Conservation (phyloP, 345 rosid species). For the Sonneratia alba region DNA sequence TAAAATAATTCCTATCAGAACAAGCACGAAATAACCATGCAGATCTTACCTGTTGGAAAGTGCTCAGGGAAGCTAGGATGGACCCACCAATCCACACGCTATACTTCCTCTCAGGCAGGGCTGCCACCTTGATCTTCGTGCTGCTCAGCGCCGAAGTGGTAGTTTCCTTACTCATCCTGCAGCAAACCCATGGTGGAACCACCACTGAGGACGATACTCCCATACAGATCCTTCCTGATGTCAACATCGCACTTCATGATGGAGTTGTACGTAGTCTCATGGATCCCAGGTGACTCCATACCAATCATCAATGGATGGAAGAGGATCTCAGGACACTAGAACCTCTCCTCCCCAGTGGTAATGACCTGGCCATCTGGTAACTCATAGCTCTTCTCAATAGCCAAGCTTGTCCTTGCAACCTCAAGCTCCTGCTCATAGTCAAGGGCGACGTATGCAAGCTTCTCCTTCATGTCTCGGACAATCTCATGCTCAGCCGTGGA, state of each 20-base stretch:
- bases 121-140: conserved; percentile 1
- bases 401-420: conserved; percentile 45
- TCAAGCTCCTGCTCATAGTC: conserved; percentile 16
- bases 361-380: conserved; percentile 38
- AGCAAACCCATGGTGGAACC: background rate
- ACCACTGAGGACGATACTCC: background rate
- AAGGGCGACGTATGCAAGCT: conserved; percentile 46
- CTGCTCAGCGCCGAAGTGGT: background rate
- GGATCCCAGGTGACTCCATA: no score
- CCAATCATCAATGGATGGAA: no score
- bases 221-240: conserved; percentile 2
- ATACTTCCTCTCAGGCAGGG: no score
- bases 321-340: conserved; percentile 10
- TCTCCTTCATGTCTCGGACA: conserved; percentile 64
- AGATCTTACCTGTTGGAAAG: background rate
- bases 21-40: background rate
- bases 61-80: no score
- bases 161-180: no score
- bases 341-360: conserved; percentile 20
- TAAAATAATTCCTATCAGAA: no score
- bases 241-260: conserved; percentile 4
- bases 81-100: no score
- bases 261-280: background rate
- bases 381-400: conserved; percentile 57
- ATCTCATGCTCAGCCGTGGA: conserved; percentile 68